Evolutionary conservation across 768 basidiomycete species (phyloP).

Genomic region (Pisolithus tinctorius): DNA sequence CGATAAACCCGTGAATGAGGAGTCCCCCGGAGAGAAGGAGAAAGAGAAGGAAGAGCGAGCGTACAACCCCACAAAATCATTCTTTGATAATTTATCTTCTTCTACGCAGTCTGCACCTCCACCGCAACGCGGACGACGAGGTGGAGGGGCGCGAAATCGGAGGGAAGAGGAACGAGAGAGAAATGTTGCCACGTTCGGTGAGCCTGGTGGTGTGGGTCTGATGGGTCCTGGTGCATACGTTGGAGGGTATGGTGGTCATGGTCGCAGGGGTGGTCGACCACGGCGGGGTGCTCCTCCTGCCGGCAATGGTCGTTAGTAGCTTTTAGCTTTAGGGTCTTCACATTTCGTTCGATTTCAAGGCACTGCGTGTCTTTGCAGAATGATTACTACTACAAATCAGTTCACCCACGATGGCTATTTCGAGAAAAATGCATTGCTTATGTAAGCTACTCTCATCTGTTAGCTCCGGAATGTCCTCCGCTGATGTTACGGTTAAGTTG

Average conservation of each 20-base stretch:
- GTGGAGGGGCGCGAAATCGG: slow-evolving; percentile 55
- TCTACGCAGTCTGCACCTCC: slow-evolving; percentile 35
- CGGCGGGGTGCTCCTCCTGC: slow-evolving; percentile 27
- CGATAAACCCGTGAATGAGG: slow-evolving; percentile 28
- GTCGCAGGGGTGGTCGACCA: slow-evolving; percentile 41
- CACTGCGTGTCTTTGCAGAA: no score
- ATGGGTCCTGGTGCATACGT: slow-evolving; percentile 77
- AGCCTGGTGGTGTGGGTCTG: slow-evolving; percentile 71
- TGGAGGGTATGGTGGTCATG: slow-evolving; percentile 71
- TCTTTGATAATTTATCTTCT: slow-evolving; percentile 67
- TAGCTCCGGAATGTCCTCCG: no score
- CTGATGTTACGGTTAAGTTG: no score
- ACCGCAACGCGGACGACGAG: slow-evolving; percentile 29
- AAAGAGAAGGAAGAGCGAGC: slow-evolving; percentile 40
- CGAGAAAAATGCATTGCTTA: no score
- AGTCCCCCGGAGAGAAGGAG: slow-evolving; percentile 22
- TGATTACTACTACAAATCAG: no score
- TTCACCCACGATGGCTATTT: no score
- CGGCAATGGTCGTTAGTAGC: slow-evolving; percentile 16
- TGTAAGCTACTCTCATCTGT: no score
- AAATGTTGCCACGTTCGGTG: slow-evolving; percentile 85
- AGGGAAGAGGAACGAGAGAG: slow-evolving; percentile 79
- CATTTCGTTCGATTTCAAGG: no score
- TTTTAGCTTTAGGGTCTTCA: neutral
- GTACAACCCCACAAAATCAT: slow-evolving; percentile 73